A percentile compares a stretch with the other conserved stretches of the same genome.
Evolutionary conservation across 257 asterid genomes (phyloP).

Genomic region (Petunia secreta): DNA sequence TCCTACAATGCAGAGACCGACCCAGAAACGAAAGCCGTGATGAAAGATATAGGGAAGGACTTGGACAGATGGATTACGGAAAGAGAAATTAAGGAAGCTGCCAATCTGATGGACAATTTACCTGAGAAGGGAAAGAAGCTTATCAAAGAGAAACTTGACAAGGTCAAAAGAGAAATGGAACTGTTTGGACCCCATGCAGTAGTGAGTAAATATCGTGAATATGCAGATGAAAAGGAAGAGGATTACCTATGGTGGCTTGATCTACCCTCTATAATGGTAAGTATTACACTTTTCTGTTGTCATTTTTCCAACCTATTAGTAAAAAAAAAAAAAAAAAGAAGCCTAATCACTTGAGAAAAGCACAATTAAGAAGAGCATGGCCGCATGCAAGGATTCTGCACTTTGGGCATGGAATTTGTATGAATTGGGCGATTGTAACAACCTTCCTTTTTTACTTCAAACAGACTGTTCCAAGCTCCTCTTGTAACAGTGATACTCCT

Average conservation of each 20-base stretch:
- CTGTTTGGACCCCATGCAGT: slow-evolving; percentile 94
- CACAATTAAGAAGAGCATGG: slow-evolving; percentile 20
- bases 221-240: slow-evolving; percentile 78
- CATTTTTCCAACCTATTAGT: background rate
- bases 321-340: background rate
- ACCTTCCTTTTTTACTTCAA: slow-evolving; percentile 4
- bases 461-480: slow-evolving; percentile 14
- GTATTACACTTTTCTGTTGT: slow-evolving; percentile 16
- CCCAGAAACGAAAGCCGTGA: slow-evolving; percentile 75
- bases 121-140: slow-evolving; percentile 71
- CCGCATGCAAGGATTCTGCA: background rate
- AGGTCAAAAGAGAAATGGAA: slow-evolving; percentile 90
- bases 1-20: slow-evolving; percentile 81
- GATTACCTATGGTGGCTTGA: slow-evolving; percentile 99
- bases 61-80: slow-evolving; percentile 96
- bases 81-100: slow-evolving; percentile 90
- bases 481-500: background rate
- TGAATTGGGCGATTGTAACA: background rate
- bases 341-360: background rate
- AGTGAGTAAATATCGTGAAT: slow-evolving; percentile 91
- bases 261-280: slow-evolving; percentile 79
- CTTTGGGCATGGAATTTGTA: background rate
- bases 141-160: slow-evolving; percentile 68
- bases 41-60: slow-evolving; percentile 90
- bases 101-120: slow-evolving; percentile 65